phyloP scores from a whole-genome alignment of 1,284 basidiomycete species.

The Ganoderma lucidum region DNA sequence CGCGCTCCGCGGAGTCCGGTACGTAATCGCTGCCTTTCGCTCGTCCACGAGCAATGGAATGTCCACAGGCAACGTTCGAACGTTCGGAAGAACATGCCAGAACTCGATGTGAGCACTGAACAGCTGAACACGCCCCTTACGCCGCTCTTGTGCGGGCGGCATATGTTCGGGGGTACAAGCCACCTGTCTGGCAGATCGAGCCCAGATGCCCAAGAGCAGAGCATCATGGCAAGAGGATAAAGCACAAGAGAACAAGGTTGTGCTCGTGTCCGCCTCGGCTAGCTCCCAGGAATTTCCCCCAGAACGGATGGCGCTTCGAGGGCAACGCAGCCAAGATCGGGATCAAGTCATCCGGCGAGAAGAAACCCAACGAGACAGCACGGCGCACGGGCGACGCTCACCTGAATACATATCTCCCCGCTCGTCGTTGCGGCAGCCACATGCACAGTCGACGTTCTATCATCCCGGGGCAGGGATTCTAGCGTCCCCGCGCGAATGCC shows the following conservation, averaged over 20 bases:
- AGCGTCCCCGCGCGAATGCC: conserved; percentile 24
- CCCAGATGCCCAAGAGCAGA: neutral
- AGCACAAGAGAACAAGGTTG: conserved; percentile 13
- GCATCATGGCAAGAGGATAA: neutral
- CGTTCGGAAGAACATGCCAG: conserved; percentile 19
- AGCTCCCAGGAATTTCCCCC: neutral
- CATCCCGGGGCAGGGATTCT: conserved; percentile 24
- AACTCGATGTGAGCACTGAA: conserved; percentile 15
- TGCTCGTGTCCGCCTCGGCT: conserved; percentile 13
- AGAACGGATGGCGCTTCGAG: conserved; percentile 12
- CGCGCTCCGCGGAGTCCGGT: conserved; percentile 27
- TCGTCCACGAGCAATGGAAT: conserved; percentile 7
- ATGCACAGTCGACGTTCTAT: conserved; percentile 8
- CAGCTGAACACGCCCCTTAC: conserved; percentile 1
- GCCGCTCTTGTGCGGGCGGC: neutral
- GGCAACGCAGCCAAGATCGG: neutral
- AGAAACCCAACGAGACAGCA: conserved; percentile 1
- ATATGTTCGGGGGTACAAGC: conserved; percentile 12
- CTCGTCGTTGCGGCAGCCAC: conserved; percentile 14
- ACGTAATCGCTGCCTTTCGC: conserved; percentile 29
- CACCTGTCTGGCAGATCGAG: neutral
- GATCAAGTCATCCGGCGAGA: neutral
- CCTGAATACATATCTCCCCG: conserved; percentile 9
- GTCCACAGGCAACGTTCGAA: conserved; percentile 2
- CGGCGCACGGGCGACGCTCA: conserved; percentile 4